phyloP scores from a whole-genome alignment of 495 filamentous ascomycete genomes.

The Halenospora varia region DNA sequence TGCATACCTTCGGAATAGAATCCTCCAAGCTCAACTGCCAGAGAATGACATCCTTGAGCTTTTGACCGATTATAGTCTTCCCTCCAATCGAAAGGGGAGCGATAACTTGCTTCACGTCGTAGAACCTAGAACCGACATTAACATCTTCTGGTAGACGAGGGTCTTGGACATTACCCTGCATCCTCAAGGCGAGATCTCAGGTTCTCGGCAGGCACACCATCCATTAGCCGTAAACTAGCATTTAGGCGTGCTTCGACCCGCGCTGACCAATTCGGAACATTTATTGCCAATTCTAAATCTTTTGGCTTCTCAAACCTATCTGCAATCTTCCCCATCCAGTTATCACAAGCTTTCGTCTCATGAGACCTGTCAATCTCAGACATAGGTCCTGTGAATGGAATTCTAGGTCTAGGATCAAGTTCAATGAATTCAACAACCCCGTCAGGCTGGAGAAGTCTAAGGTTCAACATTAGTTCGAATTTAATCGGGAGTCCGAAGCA shows the following conservation, averaged over 20 bases:
- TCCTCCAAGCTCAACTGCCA: conserved; percentile 19
- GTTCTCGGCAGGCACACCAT: conserved; percentile 22
- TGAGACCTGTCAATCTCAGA: not conserved
- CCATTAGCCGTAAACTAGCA: conserved; percentile 16
- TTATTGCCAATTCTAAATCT: conserved; percentile 22
- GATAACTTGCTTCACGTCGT: conserved; percentile 26
- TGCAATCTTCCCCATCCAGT: conserved; percentile 23
- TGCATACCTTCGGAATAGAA: conserved; percentile 17
- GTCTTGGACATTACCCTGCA: conserved; percentile 17
- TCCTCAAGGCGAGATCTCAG: conserved; percentile 25
- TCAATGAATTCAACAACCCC: conserved; percentile 28
- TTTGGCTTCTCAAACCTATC: conserved; percentile 20
- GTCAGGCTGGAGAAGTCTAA: conserved; percentile 22
- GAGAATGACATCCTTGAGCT: conserved; percentile 16
- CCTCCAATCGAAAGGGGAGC: conserved; percentile 20
- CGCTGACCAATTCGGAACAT: conserved; percentile 10
- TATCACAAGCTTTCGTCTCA: not conserved
- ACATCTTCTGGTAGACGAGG: not conserved
- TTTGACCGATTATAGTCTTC: conserved; percentile 8
- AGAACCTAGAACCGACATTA: conserved; percentile 16
- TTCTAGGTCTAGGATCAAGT: conserved; percentile 23
- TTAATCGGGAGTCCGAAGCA: not conserved
- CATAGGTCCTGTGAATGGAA: not conserved
- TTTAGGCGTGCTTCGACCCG: conserved; percentile 20
- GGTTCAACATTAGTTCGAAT: not conserved